phyloP scores from a whole-genome alignment of 208 protist species.

The Acanthamoeba healyi region DNA sequence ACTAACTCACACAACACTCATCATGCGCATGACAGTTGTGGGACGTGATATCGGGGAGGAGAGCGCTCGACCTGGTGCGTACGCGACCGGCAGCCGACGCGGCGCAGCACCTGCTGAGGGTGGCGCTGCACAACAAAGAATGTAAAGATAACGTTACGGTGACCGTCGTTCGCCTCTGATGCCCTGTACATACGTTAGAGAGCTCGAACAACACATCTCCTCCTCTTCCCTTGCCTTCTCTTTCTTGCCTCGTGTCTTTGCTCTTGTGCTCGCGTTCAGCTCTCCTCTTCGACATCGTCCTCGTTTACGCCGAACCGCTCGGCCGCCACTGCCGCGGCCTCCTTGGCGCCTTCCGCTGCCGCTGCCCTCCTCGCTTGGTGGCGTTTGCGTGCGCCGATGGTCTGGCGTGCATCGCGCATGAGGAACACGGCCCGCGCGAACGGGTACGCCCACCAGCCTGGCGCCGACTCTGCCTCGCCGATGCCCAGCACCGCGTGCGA shows the following conservation, averaged over 20 bases:
- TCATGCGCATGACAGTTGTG: background rate
- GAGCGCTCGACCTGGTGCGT: constrained; percentile 13
- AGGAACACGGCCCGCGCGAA: constrained; percentile 21
- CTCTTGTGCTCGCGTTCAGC: too few species aligned
- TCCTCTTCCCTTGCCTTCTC: too few species aligned
- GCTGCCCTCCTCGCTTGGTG: background rate
- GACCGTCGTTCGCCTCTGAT: constrained; percentile 47
- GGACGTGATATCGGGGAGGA: background rate
- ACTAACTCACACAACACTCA: background rate
- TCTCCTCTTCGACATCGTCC: too few species aligned
- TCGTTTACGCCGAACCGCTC: background rate
- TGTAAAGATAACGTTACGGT: constrained; percentile 61
- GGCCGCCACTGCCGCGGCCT: background rate
- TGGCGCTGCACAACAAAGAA: constrained; percentile 42
- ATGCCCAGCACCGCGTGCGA: constrained; percentile 50
- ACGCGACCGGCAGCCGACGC: background rate
- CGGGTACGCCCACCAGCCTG: background rate
- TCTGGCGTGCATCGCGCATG: constrained; percentile 6
- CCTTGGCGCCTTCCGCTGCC: background rate
- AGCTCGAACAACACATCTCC: too few species aligned
- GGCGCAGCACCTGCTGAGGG: constrained; percentile 23
- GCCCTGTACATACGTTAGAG: too few species aligned
- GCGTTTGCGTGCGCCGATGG: background rate
- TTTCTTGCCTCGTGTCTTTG: too few species aligned
- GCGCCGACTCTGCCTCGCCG: background rate